Evolutionary conservation across 1,284 basidiomycete genomes (phyloP).

Genomic region (Malassezia nana): DNA sequence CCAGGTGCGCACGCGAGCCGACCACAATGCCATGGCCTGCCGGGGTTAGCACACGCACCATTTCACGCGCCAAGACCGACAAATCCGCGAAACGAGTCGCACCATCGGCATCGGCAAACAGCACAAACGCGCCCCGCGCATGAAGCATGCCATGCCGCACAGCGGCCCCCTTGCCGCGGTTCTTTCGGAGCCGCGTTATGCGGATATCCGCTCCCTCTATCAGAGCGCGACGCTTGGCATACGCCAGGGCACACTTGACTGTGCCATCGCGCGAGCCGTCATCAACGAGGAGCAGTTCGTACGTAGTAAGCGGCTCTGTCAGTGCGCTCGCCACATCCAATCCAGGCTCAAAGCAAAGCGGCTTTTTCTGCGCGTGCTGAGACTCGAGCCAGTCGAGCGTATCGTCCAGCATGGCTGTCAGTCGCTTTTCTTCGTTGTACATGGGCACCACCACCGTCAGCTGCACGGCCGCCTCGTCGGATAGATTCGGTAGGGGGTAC

Average conservation of each 20-base stretch:
- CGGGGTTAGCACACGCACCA: conserved; percentile 49
- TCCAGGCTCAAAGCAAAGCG: conserved; percentile 15
- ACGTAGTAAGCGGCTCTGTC: conserved; percentile 15
- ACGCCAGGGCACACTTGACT: conserved; percentile 57
- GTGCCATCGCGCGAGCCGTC: conserved; percentile 77
- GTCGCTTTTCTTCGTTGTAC: conserved; percentile 71
- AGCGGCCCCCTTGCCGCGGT: conserved; percentile 82
- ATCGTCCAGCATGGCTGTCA: conserved; percentile 70
- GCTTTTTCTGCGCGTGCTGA: conserved; percentile 1
- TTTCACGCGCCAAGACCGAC: conserved; percentile 61
- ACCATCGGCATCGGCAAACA: conserved; percentile 89
- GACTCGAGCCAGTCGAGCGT: conserved; percentile 55
- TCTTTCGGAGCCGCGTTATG: conserved; percentile 66
- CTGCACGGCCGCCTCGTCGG: conserved; percentile 51
- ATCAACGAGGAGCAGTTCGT: conserved; percentile 75
- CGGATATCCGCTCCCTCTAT: conserved; percentile 55
- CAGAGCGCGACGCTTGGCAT: conserved; percentile 56
- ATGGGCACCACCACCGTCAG: conserved; percentile 77
- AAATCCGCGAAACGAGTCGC: conserved; percentile 77
- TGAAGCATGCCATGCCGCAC: conserved; percentile 68
- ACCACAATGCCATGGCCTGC: conserved; percentile 59
- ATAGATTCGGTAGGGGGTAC: conserved; percentile 28
- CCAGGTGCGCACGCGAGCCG: conserved; percentile 80
- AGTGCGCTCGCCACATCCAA: conserved; percentile 7
- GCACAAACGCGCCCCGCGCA: conserved; percentile 63